These are phyloP conservation scores for Bauhinia variegata DNA, from an alignment of 306 rosid species.

Conservation along the genomic window DNA sequence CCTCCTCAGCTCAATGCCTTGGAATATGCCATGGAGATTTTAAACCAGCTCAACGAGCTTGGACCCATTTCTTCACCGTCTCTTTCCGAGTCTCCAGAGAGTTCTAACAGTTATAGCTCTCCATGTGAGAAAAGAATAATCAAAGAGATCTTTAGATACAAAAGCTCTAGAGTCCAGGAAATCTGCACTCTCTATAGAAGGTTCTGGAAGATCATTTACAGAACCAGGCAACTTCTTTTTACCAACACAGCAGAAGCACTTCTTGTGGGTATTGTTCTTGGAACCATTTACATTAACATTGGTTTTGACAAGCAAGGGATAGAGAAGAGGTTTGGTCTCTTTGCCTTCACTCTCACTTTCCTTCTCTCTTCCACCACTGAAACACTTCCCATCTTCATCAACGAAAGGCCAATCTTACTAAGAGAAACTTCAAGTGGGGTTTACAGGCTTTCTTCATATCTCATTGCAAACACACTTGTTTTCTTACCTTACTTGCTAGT, in stretches of 20 bases:
- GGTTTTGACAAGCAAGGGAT: constrained; percentile 73
- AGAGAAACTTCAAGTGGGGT: constrained; percentile 90
- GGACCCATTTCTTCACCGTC: constrained; percentile 28
- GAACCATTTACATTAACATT: constrained; percentile 88
- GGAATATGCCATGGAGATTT: constrained; percentile 85
- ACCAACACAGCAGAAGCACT: constrained; percentile 85
- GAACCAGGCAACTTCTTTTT: constrained; percentile 76
- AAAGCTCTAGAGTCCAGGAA: constrained; percentile 72
- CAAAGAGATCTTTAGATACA: constrained; percentile 51
- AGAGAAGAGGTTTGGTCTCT: constrained; percentile 83
- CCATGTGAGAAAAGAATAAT: constrained; percentile 2
- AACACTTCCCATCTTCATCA: constrained; percentile 85
- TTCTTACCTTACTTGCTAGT: constrained; percentile 83
- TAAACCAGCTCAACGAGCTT: constrained; percentile 51
- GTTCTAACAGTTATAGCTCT: constrained; percentile 7
- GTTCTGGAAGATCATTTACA: constrained; percentile 80
- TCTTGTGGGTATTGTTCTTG: constrained; percentile 81
- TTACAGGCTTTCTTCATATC: constrained; percentile 82
- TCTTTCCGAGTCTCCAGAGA: constrained; percentile 42
- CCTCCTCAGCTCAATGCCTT: constrained; percentile 91
- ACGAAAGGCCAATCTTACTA: constrained; percentile 78
- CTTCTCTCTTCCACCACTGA: constrained; percentile 88
- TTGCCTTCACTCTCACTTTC: constrained; percentile 88
- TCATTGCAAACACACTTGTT: constrained; percentile 89
- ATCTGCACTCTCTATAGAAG: constrained; percentile 59